Base-by-base conservation (phyloP, 2,329 filamentous ascomycete species). In the Penicillium sp. region DNA sequence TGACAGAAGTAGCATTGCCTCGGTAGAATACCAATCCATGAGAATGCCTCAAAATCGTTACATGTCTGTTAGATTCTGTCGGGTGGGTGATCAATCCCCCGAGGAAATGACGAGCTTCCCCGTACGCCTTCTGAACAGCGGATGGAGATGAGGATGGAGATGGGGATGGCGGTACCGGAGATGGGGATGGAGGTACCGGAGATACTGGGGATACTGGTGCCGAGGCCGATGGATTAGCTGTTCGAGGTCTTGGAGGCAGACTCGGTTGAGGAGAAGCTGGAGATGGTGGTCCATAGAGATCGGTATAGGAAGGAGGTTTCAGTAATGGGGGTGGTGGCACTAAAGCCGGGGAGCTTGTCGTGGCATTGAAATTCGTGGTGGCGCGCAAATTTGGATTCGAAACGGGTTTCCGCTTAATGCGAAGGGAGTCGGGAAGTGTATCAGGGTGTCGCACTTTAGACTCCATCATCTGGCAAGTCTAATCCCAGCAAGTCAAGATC, bases 41-140 rank as follows among this genome's bases (percentile, higher is more conserved):
- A 0, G 79, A 82, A 54, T 85, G 82, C 0, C 81, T 76, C 15
- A 85, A 69, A 39, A 85, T 76, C 30, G 74, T 80, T 57, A 74
- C 77, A 60, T 84, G 78, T 41, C 75, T 79, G 2, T 73, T 83
- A 0, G 78, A 80, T 53, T 82, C 79, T 13, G 69, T 72, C 0
- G 82, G 79, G 39, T 78, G 79, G 11, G 69, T 70, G 36, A 85
- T 69, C 14, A 85, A 67, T 0, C 81, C 80, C 2, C 77, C 76
- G 1, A 80, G 77, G 43, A 84, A 78, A 56, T 83, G 77, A 23
- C 76, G 71, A 0, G 78, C 79, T 51, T 84, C 79, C 12, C 56
- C 55, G 31, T 61, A 64, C 32, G 59, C 61, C 33, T 64, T 62
- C 40, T 59, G 57, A 6, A 57, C 48, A n/a, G 52, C 32, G 3